A percentile compares a stretch with the other conserved stretches of the same genome.
phyloP scores from a whole-genome alignment of 768 basidiomycete species.

The Termitomyces sp. region DNA sequence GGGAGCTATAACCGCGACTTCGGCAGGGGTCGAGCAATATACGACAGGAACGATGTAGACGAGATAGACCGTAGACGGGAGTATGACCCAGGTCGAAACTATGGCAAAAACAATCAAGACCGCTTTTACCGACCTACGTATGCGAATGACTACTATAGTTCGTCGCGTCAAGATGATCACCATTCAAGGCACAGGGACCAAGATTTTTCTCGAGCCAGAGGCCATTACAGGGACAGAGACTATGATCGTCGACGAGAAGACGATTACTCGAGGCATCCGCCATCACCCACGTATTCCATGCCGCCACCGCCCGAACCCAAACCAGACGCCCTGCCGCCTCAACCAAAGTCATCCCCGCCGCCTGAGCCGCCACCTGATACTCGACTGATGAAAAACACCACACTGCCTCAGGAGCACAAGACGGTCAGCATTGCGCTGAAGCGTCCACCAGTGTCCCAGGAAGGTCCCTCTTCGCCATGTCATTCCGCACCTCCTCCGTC shows the following conservation, averaged over 20 bases:
- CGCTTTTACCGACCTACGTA: conserved; percentile 27
- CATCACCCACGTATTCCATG: conserved; percentile 22
- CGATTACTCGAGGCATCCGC: conserved; percentile 23
- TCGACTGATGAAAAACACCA: conserved; percentile 22
- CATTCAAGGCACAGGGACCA: conserved; percentile 9
- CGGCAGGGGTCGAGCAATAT: conserved; percentile 33
- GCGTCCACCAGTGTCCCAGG: conserved; percentile 43
- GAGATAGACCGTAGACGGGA: conserved; percentile 28
- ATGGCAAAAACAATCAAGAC: too few relatives aligned
- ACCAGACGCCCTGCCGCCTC: conserved; percentile 18
- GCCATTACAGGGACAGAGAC: conserved; percentile 4
- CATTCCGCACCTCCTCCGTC: conserved; percentile 24
- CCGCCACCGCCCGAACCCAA: conserved; percentile 20
- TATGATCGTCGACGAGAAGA: conserved; percentile 22
- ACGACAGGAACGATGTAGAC: conserved; percentile 25
- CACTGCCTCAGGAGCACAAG: conserved; percentile 32
- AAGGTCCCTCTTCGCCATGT: conserved; percentile 44
- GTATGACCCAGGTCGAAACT: conserved; percentile 22
- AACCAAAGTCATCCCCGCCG: conserved; percentile 24
- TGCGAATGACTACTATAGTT: conserved; percentile 21
- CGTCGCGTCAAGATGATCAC: conserved; percentile 29
- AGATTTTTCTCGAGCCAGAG: neutral
- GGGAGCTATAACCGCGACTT: conserved; percentile 34
- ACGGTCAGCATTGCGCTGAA: conserved; percentile 45
- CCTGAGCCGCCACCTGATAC: conserved; percentile 36